Evolutionary conservation across 345 rosid genomes (phyloP).

Genomic region (Camelina hispida): DNA sequence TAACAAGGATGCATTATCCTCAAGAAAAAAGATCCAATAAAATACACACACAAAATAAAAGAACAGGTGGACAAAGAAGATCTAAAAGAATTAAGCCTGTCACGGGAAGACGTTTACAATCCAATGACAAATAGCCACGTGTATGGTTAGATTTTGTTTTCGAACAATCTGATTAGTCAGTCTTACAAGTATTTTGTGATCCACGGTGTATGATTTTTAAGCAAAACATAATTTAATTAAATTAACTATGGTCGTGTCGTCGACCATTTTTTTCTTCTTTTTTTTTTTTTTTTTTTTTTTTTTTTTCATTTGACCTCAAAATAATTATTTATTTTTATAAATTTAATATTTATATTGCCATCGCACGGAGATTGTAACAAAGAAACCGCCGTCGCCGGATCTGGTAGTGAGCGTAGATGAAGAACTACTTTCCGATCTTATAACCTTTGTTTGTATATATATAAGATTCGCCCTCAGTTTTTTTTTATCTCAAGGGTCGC

Average conservation of each 20-base stretch:
- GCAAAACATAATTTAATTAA: constrained; percentile 12
- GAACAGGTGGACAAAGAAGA: neutral
- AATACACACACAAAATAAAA: neutral
- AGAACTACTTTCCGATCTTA: constrained; percentile 22
- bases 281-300: neutral
- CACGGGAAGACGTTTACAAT: neutral
- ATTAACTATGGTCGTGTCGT: constrained; percentile 19
- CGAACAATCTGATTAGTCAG: constrained; percentile 23
- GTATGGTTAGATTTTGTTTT: constrained; percentile 6
- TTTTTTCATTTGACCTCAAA: constrained; percentile 15
- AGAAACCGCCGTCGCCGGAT: constrained; percentile 48
- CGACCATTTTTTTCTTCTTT: neutral
- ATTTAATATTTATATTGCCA: neutral
- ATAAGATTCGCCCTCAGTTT: constrained; percentile 26
- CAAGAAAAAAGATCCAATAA: neutral
- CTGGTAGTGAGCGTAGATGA: constrained; percentile 34
- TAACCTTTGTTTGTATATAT: constrained; percentile 15
- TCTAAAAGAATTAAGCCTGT: neutral
- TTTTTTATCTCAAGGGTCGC: constrained; percentile 18
- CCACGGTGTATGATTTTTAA: constrained; percentile 8
- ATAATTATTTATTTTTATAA: too few species aligned
- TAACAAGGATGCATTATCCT: constrained; percentile 23
- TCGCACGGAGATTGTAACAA: constrained; percentile 32
- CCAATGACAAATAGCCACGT: neutral
- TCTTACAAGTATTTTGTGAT: neutral